Base-by-base conservation (phyloP, 176 grass and related monocot genomes). In the Eragrostis curvula region DNA sequence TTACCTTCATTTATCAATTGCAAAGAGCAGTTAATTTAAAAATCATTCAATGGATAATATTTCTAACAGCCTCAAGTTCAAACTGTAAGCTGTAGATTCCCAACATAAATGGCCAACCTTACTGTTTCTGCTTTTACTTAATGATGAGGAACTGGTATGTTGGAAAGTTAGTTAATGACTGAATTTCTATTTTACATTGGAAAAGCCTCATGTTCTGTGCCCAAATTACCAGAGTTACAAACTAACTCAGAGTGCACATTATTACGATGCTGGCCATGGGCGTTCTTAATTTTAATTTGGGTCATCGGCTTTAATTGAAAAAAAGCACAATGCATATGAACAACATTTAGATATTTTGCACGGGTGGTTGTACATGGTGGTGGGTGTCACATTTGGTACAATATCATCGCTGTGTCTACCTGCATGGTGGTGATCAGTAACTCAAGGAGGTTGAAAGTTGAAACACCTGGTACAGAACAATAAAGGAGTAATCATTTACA, bases 11-110 rank as follows among this genome's bases (percentile, higher is more conserved):
- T 70, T 2, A 20, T 77, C 44, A 66, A 79, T 20, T 51, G 49
- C 40, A 56, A 79, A 44, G 12, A 24, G 61, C 51, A 83, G 12
- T 71, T 82, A 57, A 41, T 63, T 30, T 64, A 40, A 48, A 18
- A 5, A 45, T 70, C 45, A 55, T 81, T 68, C 46, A 46, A 11
- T 28, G 63, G 23, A 30, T 23, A 46, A 57, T 56, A 21, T n/a
- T n/a, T 9, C 20, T 51, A 89, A 51, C 25, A 57, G 36, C 64
- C 75, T 85, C 29, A 42, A 80, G 70, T 75, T 85, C 23, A 42
- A 79, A 85, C 27, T 70, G 32, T 30, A 66, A 36, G 29, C 23
- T 30, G 6, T 47, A 66, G 32, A 8, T 65, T 65, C 27, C 47
- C 39, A 73, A 17, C 58, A 69, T 68, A 59, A 74, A 81, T 17